Evolutionary conservation across 179 eudicot species (phyloP).

Genomic region (Drosera spatulata): DNA sequence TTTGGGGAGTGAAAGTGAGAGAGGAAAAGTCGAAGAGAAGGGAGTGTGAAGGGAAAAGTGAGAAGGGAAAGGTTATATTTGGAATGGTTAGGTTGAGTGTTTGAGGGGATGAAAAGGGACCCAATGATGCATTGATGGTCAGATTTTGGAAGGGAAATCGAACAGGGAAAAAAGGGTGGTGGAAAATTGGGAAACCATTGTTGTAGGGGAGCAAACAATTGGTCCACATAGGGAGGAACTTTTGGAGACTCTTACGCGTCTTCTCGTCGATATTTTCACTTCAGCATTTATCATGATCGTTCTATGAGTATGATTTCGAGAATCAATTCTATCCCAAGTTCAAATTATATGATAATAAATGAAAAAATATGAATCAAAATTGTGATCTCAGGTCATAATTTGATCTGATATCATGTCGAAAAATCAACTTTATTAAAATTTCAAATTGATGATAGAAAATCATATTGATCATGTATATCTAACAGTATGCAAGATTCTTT

Average conservation of each 20-base stretch:
- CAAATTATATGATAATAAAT: too few species aligned
- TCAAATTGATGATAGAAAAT: too few species aligned
- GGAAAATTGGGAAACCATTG: not conserved
- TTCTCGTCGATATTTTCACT: too few species aligned
- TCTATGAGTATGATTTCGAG: too few species aligned
- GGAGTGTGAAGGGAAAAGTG: conserved; percentile 2
- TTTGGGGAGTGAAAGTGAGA: not conserved
- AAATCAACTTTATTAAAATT: too few species aligned
- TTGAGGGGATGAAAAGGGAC: not conserved
- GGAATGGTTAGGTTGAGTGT: conserved; percentile 11
- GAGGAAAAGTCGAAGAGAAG: not conserved
- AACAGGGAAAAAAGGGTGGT: too few species aligned
- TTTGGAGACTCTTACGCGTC: not conserved
- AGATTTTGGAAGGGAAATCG: not conserved
- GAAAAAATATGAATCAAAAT: too few species aligned
- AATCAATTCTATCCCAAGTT: too few species aligned
- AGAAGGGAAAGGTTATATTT: conserved; percentile 17
- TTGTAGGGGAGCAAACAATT: not conserved
- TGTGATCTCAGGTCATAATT: too few species aligned
- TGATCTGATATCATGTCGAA: too few species aligned
- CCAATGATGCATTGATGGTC: not conserved
- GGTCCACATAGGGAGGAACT: not conserved
- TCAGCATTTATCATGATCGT: not conserved
- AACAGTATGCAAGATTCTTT: too few species aligned
- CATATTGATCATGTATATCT: too few species aligned